Evolutionary conservation across 345 rosid genomes (phyloP), one percentile per base, ranked within the genome.

Genomic region (Citrus unshiu): DNA sequence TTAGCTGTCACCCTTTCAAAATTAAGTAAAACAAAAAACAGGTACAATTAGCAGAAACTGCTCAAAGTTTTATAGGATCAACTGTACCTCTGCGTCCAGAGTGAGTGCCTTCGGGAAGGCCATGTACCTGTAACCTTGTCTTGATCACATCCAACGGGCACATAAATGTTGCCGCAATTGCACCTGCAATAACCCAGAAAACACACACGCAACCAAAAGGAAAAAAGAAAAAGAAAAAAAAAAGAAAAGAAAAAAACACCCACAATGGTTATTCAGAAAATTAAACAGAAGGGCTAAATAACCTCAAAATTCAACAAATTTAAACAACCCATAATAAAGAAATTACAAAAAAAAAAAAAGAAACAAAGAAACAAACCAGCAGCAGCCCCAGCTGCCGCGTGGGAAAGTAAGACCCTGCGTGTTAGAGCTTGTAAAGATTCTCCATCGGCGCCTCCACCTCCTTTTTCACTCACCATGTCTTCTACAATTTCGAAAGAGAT

Each of bases 141-240:
- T 96, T 96, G 89, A 96, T 94, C 84, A 96, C 99, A 89, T 96
- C 97, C 86, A 96, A 90, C 32, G 99, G 97, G 60, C 98, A 94
- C 83, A 96, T 86, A 37, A 94, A 94, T 65, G 98, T 91, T 32
- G 99, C 99, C 1, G 98, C 97, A 78, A 96, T 85, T 80, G 94
- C 94, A 77, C 99, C 99, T 96, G 83, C 77, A 81, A 65, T 32
- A 59, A 49, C 32, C 49, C 58, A 24, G 49, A 37, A 63, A 65
- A 69, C 25, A 74, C 75, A 65, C 29, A 9, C 76, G 57, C 27
- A 24, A 32, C 22, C 51, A 57, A 39, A 60, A 21, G 32, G 32
- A 14, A 78, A 62, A 9, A 19, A 62, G 4, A 6, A 59, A 58
- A 58, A 35, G 30, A 29, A 27, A 27, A 14, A 78, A 62, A 62